phyloP scores from a whole-genome alignment of 768 basidiomycete genomes.

The Amanita brunnescens region DNA sequence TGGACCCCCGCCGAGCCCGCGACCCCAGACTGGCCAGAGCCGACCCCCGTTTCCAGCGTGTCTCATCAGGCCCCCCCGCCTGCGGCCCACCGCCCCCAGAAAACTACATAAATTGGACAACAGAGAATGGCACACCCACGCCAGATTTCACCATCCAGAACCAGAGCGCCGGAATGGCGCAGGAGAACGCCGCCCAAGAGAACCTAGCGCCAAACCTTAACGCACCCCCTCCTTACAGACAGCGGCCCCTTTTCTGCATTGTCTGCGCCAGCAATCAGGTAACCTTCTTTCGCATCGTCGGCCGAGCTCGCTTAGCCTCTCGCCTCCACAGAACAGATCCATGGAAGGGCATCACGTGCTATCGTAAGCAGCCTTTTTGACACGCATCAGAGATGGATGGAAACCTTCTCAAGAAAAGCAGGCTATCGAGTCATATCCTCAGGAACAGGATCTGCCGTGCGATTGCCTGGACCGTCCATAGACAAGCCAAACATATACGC shows the following conservation, averaged over 20 bases:
- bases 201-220: not conserved
- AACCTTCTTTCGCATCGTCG: constrained; percentile 18
- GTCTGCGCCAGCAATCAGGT: constrained; percentile 99
- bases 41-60: constrained; percentile 55
- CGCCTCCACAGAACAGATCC: constrained; percentile 73
- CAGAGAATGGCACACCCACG: constrained; percentile 13
- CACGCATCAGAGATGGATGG: constrained; percentile 3
- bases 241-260: constrained; percentile 86
- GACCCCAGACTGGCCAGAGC: constrained; percentile 41
- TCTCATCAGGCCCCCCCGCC: constrained; percentile 30
- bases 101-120: no score
- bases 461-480: constrained; percentile 90
- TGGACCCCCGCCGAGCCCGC: constrained; percentile 3
- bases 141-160: not conserved
- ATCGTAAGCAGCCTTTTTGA: constrained; percentile 44
- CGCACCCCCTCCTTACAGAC: constrained; percentile 35
- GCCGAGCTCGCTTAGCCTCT: not conserved
- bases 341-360: constrained; percentile 97
- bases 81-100: constrained; percentile 1
- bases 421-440: constrained; percentile 88
- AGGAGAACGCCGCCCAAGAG: not conserved
- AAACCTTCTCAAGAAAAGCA: constrained; percentile 55
- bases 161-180: not conserved
- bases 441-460: constrained; percentile 95
- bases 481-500: constrained; percentile 96